Conservation (phyloP, 2,329 filamentous ascomycete genomes). For the Penicillium oxalicum region DNA sequence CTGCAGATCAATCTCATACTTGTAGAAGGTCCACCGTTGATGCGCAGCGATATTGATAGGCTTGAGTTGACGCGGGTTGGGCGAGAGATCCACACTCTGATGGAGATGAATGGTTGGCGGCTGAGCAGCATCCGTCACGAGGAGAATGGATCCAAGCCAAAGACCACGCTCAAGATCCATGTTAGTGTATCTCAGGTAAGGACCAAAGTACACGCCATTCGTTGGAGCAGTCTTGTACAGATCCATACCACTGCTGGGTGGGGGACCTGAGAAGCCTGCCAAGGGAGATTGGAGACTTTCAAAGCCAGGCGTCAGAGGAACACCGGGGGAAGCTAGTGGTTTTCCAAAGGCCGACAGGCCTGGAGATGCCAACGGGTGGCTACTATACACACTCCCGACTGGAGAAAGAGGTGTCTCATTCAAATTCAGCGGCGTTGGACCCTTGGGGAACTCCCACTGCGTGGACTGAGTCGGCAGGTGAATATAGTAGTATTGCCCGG, state of each 20-base stretch:
- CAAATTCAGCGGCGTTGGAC: constrained; percentile 79
- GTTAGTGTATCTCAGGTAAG: constrained; percentile 90
- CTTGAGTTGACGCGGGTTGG: constrained; percentile 82
- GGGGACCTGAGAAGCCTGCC: constrained; percentile 82
- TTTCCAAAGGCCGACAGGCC: constrained; percentile 51
- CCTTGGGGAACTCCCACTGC: constrained; percentile 98
- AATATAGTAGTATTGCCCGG: constrained; percentile 98
- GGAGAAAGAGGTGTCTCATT: constrained; percentile 80
- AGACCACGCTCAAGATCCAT: constrained; percentile 89
- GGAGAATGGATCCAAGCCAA: constrained; percentile 89
- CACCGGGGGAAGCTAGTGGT: constrained; percentile 70
- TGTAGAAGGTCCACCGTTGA: constrained; percentile 91
- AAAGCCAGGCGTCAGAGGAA: constrained; percentile 76
- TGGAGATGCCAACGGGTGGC: constrained; percentile 66
- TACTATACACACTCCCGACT: constrained; percentile 64
- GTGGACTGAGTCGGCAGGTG: constrained; percentile 91
- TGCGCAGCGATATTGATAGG: constrained; percentile 79
- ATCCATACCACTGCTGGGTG: constrained; percentile 80
- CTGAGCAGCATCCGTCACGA: constrained; percentile 84
- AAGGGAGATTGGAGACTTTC: constrained; percentile 76
- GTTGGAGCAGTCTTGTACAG: constrained; percentile 90
- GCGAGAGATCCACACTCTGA: constrained; percentile 80
- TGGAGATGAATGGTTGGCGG: constrained; percentile 96
- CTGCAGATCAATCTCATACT: constrained; percentile 81
- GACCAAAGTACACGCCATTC: constrained; percentile 96